Evolutionary conservation across 176 grass and related monocot genomes (phyloP).

Genomic region (Cymbopogon citratus): DNA sequence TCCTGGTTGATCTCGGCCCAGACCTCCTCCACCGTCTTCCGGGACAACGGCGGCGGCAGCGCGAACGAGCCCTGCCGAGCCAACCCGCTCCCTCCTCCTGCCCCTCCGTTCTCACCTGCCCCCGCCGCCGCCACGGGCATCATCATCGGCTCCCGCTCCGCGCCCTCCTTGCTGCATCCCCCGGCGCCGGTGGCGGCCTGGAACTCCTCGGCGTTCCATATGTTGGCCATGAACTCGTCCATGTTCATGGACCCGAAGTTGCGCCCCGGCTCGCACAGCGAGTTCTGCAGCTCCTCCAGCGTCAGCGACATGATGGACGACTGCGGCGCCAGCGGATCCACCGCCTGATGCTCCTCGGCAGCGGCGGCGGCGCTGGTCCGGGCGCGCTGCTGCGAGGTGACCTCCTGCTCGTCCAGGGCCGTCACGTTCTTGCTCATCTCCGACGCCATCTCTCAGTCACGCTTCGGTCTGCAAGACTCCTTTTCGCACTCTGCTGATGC

Average conservation of each 20-base stretch:
- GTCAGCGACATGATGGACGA: slow-evolving; percentile 72
- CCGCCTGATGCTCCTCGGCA: slow-evolving; percentile 5
- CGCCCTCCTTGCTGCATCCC: neutral
- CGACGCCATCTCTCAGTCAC: slow-evolving; percentile 25
- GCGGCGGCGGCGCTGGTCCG: neutral
- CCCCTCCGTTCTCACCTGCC: slow-evolving; percentile 2
- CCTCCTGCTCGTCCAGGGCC: slow-evolving; percentile 49
- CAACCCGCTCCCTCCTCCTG: slow-evolving; percentile 21
- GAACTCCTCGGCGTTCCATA: slow-evolving; percentile 93
- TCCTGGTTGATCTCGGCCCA: slow-evolving; percentile 66
- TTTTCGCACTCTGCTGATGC: neutral
- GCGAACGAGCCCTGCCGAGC: slow-evolving; percentile 60
- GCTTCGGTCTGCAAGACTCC: neutral
- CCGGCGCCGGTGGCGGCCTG: slow-evolving; percentile 28
- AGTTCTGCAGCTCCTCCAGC: slow-evolving; percentile 76
- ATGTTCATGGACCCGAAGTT: slow-evolving; percentile 98
- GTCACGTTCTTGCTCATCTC: slow-evolving; percentile 37
- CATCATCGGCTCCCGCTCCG: neutral
- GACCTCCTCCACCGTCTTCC: slow-evolving; percentile 96
- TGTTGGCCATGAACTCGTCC: slow-evolving; percentile 94
- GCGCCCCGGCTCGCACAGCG: slow-evolving; percentile 69
- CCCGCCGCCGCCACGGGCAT: neutral
- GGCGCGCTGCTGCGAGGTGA: slow-evolving; percentile 60
- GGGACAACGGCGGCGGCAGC: slow-evolving; percentile 48
- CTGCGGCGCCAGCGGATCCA: slow-evolving; percentile 38